Conservation (phyloP, 306 rosid species). For the Casuarina glauca region DNA sequence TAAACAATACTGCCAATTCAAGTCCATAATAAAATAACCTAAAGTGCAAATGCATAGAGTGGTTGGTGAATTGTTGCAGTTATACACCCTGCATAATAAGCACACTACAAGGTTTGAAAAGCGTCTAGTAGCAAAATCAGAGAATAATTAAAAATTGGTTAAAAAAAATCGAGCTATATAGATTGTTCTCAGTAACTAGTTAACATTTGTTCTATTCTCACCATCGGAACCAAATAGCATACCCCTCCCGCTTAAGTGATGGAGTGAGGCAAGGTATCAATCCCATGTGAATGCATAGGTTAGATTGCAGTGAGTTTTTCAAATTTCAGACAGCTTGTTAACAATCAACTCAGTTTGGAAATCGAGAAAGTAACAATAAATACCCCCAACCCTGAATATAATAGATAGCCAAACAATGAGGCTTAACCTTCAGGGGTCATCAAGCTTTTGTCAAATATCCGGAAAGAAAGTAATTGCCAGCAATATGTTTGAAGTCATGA, state of each 20-base stretch:
- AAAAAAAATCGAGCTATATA: neutral
- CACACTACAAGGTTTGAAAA: neutral
- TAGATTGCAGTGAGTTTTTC: too few relatives aligned
- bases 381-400: too few relatives aligned
- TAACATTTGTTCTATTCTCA: neutral
- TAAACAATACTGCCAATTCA: slow-evolving; percentile 1
- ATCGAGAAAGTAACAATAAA: neutral
- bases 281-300: neutral
- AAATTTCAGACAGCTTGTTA: neutral
- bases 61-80: neutral
- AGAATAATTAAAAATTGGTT: too few relatives aligned
- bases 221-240: neutral
- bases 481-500: neutral
- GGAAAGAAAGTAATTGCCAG: too few relatives aligned
- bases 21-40: neutral
- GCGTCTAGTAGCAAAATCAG: neutral
- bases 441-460: too few relatives aligned
- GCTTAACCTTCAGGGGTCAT: too few relatives aligned
- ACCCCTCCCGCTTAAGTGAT: neutral
- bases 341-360: neutral
- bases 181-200: neutral
- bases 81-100: neutral
- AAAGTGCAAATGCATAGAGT: neutral
- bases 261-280: neutral
- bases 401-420: too few relatives aligned